phyloP scores from a whole-genome alignment of 148 eudicot genomes.

The Dianthus caryophyllus region DNA sequence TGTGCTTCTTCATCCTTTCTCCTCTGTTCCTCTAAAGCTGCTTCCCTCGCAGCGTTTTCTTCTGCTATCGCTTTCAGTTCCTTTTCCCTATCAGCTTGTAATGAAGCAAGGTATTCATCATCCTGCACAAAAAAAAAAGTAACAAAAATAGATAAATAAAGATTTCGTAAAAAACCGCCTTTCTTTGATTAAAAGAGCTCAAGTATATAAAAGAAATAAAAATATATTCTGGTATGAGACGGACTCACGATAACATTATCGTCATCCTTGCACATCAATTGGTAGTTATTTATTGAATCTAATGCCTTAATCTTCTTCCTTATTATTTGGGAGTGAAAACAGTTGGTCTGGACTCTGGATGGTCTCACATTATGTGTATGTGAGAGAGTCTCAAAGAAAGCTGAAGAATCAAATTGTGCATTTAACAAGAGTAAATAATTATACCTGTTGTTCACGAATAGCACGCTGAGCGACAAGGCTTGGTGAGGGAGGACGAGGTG shows the following conservation, averaged over 20 bases:
- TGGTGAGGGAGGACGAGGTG: slow-evolving; percentile 89
- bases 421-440: slow-evolving; percentile 11
- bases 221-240: too few species aligned
- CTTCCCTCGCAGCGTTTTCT: slow-evolving; percentile 59
- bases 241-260: too few species aligned
- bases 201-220: too few species aligned
- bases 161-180: too few species aligned
- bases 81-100: slow-evolving; percentile 94
- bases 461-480: slow-evolving; percentile 76
- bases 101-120: slow-evolving; percentile 86
- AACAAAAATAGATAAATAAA: too few species aligned
- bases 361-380: too few species aligned
- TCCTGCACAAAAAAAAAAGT: slow-evolving; percentile 44
- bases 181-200: neutral
- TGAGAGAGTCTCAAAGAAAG: too few species aligned
- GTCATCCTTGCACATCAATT: too few species aligned
- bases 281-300: too few species aligned
- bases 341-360: too few species aligned
- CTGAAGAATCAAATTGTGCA: neutral
- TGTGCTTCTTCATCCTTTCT: slow-evolving; percentile 60
- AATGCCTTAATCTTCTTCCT: too few species aligned
- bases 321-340: too few species aligned
- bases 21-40: slow-evolving; percentile 67
- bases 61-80: slow-evolving; percentile 67
- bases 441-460: slow-evolving; percentile 89